These are phyloP conservation scores for Leishmania mexicana DNA, from an alignment of 208 protist genomes.

Conservation along the genomic window DNA sequence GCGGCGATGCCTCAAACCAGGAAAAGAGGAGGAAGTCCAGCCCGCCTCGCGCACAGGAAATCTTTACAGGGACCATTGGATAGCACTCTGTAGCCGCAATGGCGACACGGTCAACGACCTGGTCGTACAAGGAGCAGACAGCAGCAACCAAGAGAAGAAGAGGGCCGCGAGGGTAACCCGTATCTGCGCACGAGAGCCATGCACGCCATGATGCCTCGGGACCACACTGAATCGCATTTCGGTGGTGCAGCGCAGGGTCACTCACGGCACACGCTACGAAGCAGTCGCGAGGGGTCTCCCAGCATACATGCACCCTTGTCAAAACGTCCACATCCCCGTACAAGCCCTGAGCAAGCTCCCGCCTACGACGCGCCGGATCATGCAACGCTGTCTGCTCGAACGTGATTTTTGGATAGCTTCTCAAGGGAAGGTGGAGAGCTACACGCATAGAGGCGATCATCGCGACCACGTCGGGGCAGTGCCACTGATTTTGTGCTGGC, in stretches of 20 bases:
- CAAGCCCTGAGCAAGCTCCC: slow-evolving; percentile 32
- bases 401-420: slow-evolving; percentile 49
- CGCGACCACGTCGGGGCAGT: slow-evolving; percentile 46
- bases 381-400: slow-evolving; percentile 66
- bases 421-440: slow-evolving; percentile 30
- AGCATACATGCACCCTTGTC: slow-evolving; percentile 47
- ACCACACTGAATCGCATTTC: background rate
- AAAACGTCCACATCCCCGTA: slow-evolving; percentile 62
- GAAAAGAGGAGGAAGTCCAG: slow-evolving; percentile 72
- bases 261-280: slow-evolving; percentile 32
- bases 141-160: slow-evolving; percentile 26
- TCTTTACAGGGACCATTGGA: slow-evolving; percentile 7
- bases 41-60: slow-evolving; percentile 2
- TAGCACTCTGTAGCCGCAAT: background rate
- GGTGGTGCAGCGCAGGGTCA: slow-evolving; percentile 23
- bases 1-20: slow-evolving; percentile 65
- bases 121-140: slow-evolving; percentile 27
- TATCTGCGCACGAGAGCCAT: slow-evolving; percentile 17
- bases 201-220: background rate
- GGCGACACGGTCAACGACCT: background rate
- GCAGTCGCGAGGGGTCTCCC: slow-evolving; percentile 27
- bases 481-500: slow-evolving; percentile 19
- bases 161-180: slow-evolving; percentile 15
- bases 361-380: slow-evolving; percentile 42
- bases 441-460: slow-evolving; percentile 56